Evolutionary conservation across 139 green algal species (phyloP).

Genomic region (Dunaliella primolecta): DNA sequence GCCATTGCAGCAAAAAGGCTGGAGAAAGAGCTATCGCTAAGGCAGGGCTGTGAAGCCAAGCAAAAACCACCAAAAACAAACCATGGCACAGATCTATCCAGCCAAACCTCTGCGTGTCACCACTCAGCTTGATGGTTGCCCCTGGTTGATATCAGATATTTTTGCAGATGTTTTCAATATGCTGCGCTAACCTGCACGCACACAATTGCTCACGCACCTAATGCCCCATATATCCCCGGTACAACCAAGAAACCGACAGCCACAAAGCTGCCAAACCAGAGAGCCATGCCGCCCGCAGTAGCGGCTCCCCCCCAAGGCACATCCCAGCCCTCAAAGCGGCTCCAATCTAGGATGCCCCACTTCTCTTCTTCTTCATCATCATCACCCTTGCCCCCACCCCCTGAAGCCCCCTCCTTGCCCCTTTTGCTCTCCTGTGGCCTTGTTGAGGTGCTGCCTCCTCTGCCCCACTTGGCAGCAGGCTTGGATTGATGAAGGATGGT

Average conservation of each 20-base stretch:
- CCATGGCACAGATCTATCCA: background rate
- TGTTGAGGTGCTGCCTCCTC: too few relatives aligned
- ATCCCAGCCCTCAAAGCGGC: conserved; percentile 45
- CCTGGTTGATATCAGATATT: too few relatives aligned
- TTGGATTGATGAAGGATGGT: too few relatives aligned
- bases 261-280: conserved; percentile 67
- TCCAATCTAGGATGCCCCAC: conserved; percentile 54
- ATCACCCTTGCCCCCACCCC: background rate
- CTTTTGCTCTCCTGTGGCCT: too few relatives aligned
- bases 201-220: conserved; percentile 29
- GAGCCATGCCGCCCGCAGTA: conserved; percentile 54
- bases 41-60: background rate
- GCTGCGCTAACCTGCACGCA: too few relatives aligned
- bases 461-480: too few relatives aligned
- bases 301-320: conserved; percentile 68
- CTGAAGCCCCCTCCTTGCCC: too few relatives aligned
- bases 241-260: conserved; percentile 63
- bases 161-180: too few relatives aligned
- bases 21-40: too few relatives aligned
- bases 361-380: conserved; percentile 10
- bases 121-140: too few relatives aligned
- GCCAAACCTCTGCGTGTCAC: too few relatives aligned
- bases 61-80: background rate
- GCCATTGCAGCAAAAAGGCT: too few relatives aligned
- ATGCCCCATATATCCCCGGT: conserved; percentile 41